phyloP scores from a whole-genome alignment of 305 asterid species.

The Plantago coronopus region DNA sequence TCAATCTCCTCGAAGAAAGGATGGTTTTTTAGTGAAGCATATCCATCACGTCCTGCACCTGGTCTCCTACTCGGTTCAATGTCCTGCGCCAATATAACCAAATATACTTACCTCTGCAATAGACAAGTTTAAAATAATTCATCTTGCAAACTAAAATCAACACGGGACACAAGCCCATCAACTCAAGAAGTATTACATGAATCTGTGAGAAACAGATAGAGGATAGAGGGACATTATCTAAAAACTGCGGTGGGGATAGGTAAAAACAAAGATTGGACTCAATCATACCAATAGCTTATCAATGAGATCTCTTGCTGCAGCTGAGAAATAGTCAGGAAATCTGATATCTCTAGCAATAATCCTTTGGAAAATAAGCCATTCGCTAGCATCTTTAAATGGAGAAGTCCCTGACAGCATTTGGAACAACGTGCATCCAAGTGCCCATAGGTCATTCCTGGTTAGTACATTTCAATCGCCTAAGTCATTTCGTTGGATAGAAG shows the following conservation, averaged over 20 bases:
- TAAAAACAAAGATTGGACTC: slow-evolving; percentile 9
- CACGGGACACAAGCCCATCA: neutral
- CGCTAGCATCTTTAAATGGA: slow-evolving; percentile 96
- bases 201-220: neutral
- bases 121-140: no score
- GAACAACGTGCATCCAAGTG: slow-evolving; percentile 96
- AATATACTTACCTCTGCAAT: no score
- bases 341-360: slow-evolving; percentile 91
- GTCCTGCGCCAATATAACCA: slow-evolving; percentile 44
- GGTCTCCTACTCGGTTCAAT: slow-evolving; percentile 86
- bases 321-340: slow-evolving; percentile 81
- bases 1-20: slow-evolving; percentile 76
- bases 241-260: no score
- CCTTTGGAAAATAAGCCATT: slow-evolving; percentile 98
- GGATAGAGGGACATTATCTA: no score
- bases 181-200: neutral
- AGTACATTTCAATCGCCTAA: slow-evolving; percentile 4
- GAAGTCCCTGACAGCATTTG: slow-evolving; percentile 99
- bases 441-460: slow-evolving; percentile 98
- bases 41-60: slow-evolving; percentile 88
- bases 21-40: slow-evolving; percentile 74
- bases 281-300: slow-evolving; percentile 78
- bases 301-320: slow-evolving; percentile 85
- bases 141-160: neutral
- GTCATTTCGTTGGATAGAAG: slow-evolving; percentile 9